Conservation (phyloP, 768 basidiomycete species). For the Amanita phalloides region DNA sequence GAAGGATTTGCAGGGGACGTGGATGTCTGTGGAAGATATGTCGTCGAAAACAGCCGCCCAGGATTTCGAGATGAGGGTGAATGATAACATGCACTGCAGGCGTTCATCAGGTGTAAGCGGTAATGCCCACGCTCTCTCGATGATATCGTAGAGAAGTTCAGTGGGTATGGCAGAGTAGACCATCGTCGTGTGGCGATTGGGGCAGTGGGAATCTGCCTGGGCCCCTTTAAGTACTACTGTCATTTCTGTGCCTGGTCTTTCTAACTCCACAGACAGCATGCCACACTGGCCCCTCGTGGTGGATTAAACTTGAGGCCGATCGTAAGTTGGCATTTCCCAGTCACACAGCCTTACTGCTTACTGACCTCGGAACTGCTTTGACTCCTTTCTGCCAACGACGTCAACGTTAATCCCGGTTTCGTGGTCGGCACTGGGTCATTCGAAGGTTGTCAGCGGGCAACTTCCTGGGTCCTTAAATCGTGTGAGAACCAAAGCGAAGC, state of each 20-base stretch:
- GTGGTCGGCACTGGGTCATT: too few species aligned
- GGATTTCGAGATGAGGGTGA: background rate
- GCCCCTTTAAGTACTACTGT: background rate
- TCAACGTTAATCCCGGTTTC: too few species aligned
- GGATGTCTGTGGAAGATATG: background rate
- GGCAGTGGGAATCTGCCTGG: background rate
- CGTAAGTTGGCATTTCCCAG: background rate
- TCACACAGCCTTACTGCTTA: too few species aligned
- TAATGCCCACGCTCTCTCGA: background rate
- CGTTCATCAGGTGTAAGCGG: background rate
- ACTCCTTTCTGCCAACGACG: too few species aligned
- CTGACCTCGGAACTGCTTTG: too few species aligned
- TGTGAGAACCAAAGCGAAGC: too few species aligned
- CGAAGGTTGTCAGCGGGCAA: too few species aligned
- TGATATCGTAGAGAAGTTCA: slow-evolving; percentile 3
- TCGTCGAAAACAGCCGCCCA: background rate
- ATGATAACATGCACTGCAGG: background rate
- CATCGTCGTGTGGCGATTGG: background rate
- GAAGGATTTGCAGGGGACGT: slow-evolving; percentile 5
- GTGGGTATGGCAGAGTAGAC: background rate
- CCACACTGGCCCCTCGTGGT: background rate
- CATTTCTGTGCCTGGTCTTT: background rate
- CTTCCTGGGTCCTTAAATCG: too few species aligned
- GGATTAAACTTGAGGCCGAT: background rate
- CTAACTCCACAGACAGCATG: background rate